phyloP scores from a whole-genome alignment of 164 flowering plant species.

The Cinnamomum micranthum region DNA sequence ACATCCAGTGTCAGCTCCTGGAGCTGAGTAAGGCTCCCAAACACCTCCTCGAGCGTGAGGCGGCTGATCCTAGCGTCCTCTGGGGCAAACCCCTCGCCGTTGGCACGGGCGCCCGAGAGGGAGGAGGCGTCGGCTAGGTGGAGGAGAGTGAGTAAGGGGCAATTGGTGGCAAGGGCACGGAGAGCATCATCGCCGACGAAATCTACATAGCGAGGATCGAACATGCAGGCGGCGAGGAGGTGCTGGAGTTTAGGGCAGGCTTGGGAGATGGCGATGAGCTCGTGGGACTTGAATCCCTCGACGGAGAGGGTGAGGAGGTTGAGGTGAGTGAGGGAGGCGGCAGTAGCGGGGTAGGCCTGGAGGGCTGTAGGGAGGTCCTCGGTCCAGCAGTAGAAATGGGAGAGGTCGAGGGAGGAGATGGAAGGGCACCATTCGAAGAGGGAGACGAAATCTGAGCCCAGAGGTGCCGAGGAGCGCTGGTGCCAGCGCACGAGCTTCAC shows the following conservation, averaged over 20 bases:
- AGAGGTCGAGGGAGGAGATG: slow-evolving; percentile 53
- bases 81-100: slow-evolving; percentile 33
- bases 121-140: slow-evolving; percentile 62
- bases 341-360: slow-evolving; percentile 26
- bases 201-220: slow-evolving; percentile 78
- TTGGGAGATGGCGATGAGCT: slow-evolving; percentile 45
- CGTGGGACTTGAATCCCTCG: slow-evolving; percentile 68
- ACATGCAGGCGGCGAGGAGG: slow-evolving; percentile 54
- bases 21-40: slow-evolving; percentile 46
- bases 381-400: slow-evolving; percentile 79
- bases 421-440: slow-evolving; percentile 31
- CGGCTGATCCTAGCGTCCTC: slow-evolving; percentile 58
- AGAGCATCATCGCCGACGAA: slow-evolving; percentile 68
- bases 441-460: slow-evolving; percentile 56
- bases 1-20: slow-evolving; percentile 70
- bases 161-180: slow-evolving; percentile 43
- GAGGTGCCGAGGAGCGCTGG: slow-evolving; percentile 40
- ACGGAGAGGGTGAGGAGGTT: slow-evolving; percentile 47
- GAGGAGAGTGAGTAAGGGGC: slow-evolving; percentile 46
- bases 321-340: slow-evolving; percentile 34
- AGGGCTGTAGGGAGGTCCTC: slow-evolving; percentile 74
- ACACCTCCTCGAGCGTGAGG: slow-evolving; percentile 41
- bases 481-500: slow-evolving; percentile 89
- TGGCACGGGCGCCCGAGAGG: slow-evolving; percentile 28
- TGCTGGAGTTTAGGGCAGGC: slow-evolving; percentile 54